Evolutionary conservation across 805 yeast species (phyloP).

Genomic region (Candida rishiriensis): DNA sequence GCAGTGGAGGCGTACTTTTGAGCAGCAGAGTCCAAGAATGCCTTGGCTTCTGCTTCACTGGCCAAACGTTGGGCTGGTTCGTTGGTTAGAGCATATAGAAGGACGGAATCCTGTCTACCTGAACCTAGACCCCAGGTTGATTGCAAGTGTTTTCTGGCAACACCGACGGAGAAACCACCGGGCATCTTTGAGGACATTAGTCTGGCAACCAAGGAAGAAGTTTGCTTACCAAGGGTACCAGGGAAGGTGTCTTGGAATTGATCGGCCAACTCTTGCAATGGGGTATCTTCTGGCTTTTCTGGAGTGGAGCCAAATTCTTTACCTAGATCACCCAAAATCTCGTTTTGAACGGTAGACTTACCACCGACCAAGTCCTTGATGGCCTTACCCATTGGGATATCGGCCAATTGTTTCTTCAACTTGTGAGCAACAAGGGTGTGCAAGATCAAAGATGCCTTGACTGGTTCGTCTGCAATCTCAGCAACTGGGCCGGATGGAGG

Average conservation of each 20-base stretch:
- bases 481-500: slow-evolving; percentile 79
- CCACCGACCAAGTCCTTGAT: slow-evolving; percentile 98
- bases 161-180: slow-evolving; percentile 94
- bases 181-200: slow-evolving; percentile 97
- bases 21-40: slow-evolving; percentile 75
- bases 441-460: slow-evolving; percentile 73
- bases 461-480: slow-evolving; percentile 84
- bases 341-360: slow-evolving; percentile 97
- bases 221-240: slow-evolving; percentile 91
- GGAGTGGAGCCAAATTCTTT: slow-evolving; percentile 98
- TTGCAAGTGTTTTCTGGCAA: slow-evolving; percentile 89
- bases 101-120: slow-evolving; percentile 91
- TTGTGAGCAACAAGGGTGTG: slow-evolving; percentile 94
- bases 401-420: slow-evolving; percentile 84
- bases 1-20: slow-evolving; percentile 80
- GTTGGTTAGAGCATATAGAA: slow-evolving; percentile 75
- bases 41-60: slow-evolving; percentile 85
- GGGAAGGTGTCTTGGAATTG: slow-evolving; percentile 85
- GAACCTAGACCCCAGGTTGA: slow-evolving; percentile 87
- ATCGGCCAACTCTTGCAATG: slow-evolving; percentile 92
- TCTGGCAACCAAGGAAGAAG: slow-evolving; percentile 83
- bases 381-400: slow-evolving; percentile 84
- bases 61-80: slow-evolving; percentile 91
- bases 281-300: slow-evolving; percentile 98
- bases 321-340: slow-evolving; percentile 96